These are phyloP conservation scores for Naegleria gruberi DNA, from an alignment of 208 protist genomes.

Conservation along the genomic window DNA sequence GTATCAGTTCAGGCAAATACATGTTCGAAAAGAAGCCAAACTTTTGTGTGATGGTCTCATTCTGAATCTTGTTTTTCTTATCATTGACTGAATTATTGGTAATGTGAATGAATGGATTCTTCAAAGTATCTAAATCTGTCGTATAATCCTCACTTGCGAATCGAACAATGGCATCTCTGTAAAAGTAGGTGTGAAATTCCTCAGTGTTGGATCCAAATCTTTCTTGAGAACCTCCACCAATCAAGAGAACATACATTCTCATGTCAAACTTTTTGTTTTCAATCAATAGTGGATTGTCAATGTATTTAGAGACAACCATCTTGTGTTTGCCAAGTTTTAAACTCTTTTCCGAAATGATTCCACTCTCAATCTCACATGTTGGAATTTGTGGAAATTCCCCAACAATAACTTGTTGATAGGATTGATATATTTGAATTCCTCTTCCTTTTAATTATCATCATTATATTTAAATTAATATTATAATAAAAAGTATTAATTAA, in stretches of 20 bases:
- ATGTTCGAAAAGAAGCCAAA: background rate
- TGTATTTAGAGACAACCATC: conserved; percentile 81
- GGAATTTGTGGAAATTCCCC: background rate
- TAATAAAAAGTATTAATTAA: too few relatives aligned
- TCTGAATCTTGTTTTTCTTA: background rate
- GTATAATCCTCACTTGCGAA: conserved; percentile 4
- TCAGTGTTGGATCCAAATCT: too few relatives aligned
- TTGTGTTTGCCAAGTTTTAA: background rate
- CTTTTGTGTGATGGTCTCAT: background rate
- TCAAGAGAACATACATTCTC: conserved; percentile 82
- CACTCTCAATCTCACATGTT: too few relatives aligned
- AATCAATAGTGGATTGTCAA: conserved; percentile 73
- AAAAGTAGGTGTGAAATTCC: background rate
- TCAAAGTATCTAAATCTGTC: background rate
- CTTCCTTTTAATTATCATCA: too few relatives aligned
- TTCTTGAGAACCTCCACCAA: background rate
- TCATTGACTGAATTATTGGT: conserved; percentile 13
- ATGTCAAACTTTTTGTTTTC: conserved; percentile 86
- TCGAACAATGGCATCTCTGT: conserved; percentile 9
- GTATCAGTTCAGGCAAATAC: background rate
- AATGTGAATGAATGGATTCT: conserved; percentile 15
- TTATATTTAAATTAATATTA: too few relatives aligned
- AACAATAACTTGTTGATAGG: background rate
- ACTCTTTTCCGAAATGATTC: background rate
- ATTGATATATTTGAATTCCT: background rate